Evolutionary conservation across 2,329 filamentous ascomycete genomes (phyloP).

Genomic region (Colletotrichum tamarilloi): DNA sequence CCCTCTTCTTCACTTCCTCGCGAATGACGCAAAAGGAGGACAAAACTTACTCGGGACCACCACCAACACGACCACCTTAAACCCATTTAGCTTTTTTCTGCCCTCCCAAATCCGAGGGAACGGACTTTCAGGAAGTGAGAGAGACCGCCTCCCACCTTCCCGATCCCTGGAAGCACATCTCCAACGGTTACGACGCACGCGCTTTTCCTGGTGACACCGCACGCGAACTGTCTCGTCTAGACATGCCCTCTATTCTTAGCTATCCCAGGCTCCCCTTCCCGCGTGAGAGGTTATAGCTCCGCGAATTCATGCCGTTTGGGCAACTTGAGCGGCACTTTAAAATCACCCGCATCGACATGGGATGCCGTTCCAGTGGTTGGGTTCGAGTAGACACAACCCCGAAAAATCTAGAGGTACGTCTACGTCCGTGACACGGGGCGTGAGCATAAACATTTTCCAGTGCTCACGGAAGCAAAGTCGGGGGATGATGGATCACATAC

Average conservation of each 20-base stretch:
- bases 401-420: neutral
- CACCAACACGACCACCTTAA: conserved; percentile 13
- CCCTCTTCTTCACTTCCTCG: neutral
- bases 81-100: conserved; percentile 18
- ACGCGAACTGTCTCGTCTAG: conserved; percentile 28
- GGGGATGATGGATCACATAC: neutral
- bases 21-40: conserved; percentile 16
- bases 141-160: neutral
- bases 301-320: conserved; percentile 27
- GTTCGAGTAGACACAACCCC: neutral
- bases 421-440: neutral
- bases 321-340: conserved; percentile 13
- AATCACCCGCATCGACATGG: conserved; percentile 18
- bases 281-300: neutral
- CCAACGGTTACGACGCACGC: neutral
- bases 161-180: neutral
- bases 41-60: neutral
- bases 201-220: neutral
- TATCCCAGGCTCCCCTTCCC: neutral
- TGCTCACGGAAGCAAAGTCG: neutral
- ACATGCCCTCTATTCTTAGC: conserved; percentile 33
- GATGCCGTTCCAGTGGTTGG: conserved; percentile 9
- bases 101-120: neutral
- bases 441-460: neutral
- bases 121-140: neutral